Conservation (phyloP, 2,329 filamentous ascomycete genomes). For the Botrytis paeoniae region DNA sequence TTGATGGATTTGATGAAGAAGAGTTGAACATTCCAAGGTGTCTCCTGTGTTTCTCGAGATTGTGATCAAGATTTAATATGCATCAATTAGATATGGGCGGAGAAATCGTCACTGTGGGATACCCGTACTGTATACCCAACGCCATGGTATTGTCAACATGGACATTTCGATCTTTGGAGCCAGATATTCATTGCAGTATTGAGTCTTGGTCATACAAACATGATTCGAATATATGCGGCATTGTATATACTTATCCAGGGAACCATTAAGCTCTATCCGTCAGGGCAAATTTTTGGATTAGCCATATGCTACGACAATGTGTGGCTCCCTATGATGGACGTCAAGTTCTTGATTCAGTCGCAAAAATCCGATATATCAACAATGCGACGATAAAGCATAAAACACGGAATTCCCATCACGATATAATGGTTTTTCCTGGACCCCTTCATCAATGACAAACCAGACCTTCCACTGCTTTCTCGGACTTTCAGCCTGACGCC, state of each 20-base stretch:
- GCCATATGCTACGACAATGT: not conserved
- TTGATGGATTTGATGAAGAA: slow-evolving; percentile 43
- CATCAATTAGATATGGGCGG: not conserved
- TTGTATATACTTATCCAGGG: not conserved
- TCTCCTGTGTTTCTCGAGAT: not conserved
- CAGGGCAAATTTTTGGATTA: not conserved
- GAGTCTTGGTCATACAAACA: not conserved
- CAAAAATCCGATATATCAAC: not conserved
- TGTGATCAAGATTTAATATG: not conserved
- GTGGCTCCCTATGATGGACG: not conserved
- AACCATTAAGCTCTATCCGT: not conserved
- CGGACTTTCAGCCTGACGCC: slow-evolving; percentile 25
- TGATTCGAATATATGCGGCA: not conserved
- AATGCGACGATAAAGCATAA: too few relatives aligned
- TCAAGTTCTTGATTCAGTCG: not conserved
- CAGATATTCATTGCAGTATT: too few relatives aligned
- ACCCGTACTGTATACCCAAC: not conserved
- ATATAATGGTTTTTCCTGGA: not conserved
- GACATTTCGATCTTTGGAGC: not conserved
- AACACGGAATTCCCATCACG: not conserved
- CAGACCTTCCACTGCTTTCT: slow-evolving; percentile 15
- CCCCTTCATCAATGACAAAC: slow-evolving; percentile 13
- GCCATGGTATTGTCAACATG: not conserved
- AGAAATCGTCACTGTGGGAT: not conserved
- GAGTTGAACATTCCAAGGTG: slow-evolving; percentile 21